These are phyloP conservation scores for Magnusiomyces suaveolens DNA, from an alignment of 1,139 yeast genomes.

Conservation along the genomic window DNA sequence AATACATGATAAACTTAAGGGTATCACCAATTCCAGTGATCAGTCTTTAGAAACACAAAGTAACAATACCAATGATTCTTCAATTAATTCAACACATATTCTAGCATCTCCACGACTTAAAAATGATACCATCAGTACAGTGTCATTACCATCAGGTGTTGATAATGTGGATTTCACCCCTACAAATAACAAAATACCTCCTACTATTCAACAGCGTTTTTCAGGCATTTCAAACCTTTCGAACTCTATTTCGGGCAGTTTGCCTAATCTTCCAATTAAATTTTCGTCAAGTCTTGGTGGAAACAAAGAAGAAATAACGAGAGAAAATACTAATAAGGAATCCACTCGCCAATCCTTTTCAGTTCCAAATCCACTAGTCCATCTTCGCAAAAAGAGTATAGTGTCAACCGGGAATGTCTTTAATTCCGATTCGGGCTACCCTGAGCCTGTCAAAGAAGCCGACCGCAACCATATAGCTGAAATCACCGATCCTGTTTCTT, in stretches of 20 bases:
- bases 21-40: not conserved
- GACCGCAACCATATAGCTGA: not conserved
- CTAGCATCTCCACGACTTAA: not conserved
- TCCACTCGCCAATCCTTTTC: not conserved
- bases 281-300: not conserved
- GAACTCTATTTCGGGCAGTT: not conserved
- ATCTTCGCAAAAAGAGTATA: not conserved
- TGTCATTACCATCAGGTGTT: not conserved
- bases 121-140: not conserved
- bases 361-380: not conserved
- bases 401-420: not conserved
- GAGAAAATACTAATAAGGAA: too few species aligned
- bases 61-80: not conserved
- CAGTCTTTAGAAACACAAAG: not conserved
- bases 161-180: not conserved
- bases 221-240: not conserved
- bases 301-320: not conserved
- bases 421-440: not conserved
- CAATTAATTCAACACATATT: too few species aligned
- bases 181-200: not conserved
- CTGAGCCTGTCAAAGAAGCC: not conserved
- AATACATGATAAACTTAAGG: not conserved
- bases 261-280: not conserved
- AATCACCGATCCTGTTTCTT: not conserved
- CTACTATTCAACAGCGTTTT: not conserved